Percentiles rank a stretch among this genome's conserved stretches.
Conservation (phyloP, 306 rosid genomes). For the Psophocarpus tetragonolobus region DNA sequence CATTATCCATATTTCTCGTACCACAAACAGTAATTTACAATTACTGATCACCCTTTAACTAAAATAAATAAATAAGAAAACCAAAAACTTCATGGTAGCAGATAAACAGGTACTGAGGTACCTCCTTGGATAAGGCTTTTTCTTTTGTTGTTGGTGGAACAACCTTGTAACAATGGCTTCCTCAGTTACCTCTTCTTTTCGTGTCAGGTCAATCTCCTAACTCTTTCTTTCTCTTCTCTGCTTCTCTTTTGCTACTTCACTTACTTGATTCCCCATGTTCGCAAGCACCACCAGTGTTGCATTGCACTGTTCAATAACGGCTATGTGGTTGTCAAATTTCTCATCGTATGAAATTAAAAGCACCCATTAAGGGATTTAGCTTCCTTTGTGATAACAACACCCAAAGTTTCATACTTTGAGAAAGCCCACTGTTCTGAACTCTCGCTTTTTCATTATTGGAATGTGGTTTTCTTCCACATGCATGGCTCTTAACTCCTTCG, state of each 20-base stretch:
- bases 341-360: background rate
- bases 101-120: conserved; percentile 21
- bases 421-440: background rate
- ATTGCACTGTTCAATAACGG: conserved; percentile 10
- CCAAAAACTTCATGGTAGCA: background rate
- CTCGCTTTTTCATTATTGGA: background rate
- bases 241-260: background rate
- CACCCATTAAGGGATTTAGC: conserved; percentile 13
- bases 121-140: conserved; percentile 36
- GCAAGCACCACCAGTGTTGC: background rate
- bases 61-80: background rate
- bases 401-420: conserved; percentile 18
- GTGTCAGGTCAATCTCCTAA: conserved; percentile 22
- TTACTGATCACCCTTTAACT: background rate
- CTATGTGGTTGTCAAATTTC: background rate
- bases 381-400: background rate
- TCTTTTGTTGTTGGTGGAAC: background rate
- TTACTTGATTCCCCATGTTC: background rate
- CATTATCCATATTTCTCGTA: background rate
- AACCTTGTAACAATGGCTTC: conserved; percentile 38
- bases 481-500: background rate
- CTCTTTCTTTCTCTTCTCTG: background rate
- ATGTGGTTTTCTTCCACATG: background rate
- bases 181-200: conserved; percentile 37
- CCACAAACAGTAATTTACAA: background rate